Evolutionary conservation across 208 protist species (phyloP).

Genomic region (Crithidia thermophila): DNA sequence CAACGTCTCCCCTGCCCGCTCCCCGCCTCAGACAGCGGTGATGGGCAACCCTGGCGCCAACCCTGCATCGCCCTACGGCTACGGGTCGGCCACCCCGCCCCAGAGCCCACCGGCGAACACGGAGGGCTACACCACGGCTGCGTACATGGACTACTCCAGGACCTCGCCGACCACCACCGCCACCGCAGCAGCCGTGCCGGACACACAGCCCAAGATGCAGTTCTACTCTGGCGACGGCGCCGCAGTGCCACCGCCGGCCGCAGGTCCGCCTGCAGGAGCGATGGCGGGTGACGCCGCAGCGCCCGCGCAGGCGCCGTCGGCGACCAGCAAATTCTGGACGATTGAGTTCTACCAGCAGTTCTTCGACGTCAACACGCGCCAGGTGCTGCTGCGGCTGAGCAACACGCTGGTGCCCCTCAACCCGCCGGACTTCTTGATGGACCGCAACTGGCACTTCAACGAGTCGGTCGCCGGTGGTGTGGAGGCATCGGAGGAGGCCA

Average conservation of each 20-base stretch:
- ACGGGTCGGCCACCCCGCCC: constrained; percentile 10
- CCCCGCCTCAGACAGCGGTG: background rate
- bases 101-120: background rate
- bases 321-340: constrained; percentile 78
- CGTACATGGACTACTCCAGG: constrained; percentile 20
- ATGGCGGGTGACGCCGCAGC: background rate
- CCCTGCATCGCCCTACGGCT: constrained; percentile 1
- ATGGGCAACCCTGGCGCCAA: background rate
- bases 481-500: constrained; percentile 16
- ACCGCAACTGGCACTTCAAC: constrained; percentile 75
- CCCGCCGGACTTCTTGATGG: constrained; percentile 82
- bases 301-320: background rate
- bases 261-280: constrained; percentile 3
- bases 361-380: constrained; percentile 88
- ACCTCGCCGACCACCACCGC: background rate
- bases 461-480: constrained; percentile 11
- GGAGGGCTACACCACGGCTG: background rate
- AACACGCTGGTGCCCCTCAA: constrained; percentile 70
- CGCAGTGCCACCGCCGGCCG: background rate
- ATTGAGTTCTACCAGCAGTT: constrained; percentile 91
- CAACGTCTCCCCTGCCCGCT: constrained; percentile 7
- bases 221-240: constrained; percentile 16
- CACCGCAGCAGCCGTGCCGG: constrained; percentile 8
- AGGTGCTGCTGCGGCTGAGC: constrained; percentile 77
- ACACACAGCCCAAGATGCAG: constrained; percentile 10